phyloP scores from a whole-genome alignment of 306 rosid genomes.

The Pyrus betulifolia region DNA sequence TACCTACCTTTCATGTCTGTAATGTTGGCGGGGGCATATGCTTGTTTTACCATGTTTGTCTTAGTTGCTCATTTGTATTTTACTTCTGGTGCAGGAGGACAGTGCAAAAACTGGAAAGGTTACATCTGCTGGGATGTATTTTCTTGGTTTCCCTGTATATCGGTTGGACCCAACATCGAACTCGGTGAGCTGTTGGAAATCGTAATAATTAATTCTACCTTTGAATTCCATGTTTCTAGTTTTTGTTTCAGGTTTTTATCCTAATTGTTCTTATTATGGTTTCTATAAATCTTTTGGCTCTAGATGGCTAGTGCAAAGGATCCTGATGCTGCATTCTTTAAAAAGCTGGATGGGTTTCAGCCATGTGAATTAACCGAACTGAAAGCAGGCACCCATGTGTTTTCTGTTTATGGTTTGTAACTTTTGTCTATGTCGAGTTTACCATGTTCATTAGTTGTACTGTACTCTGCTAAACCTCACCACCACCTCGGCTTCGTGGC shows the following conservation, averaged over 20 bases:
- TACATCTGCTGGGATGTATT: slow-evolving; percentile 95
- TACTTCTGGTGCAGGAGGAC: slow-evolving; percentile 63
- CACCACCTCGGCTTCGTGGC: not conserved
- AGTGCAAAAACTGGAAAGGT: slow-evolving; percentile 76
- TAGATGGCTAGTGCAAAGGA: slow-evolving; percentile 90
- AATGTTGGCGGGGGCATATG: not conserved
- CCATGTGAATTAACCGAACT: slow-evolving; percentile 86
- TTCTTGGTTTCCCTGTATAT: slow-evolving; percentile 97
- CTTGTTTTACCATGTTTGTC: slow-evolving; percentile 16
- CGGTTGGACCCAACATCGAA: slow-evolving; percentile 74
- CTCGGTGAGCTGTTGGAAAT: slow-evolving; percentile 51
- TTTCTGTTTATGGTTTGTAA: slow-evolving; percentile 83
- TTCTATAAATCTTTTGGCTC: slow-evolving; percentile 17
- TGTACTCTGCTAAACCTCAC: slow-evolving; percentile 1
- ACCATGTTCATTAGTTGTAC: slow-evolving; percentile 15
- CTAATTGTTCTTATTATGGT: slow-evolving; percentile 10
- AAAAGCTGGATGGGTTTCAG: slow-evolving; percentile 87
- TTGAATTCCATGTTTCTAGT: not conserved
- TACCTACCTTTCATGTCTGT: not conserved
- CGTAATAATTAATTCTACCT: not conserved
- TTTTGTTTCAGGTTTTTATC: not conserved
- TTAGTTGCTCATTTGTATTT: slow-evolving; percentile 3
- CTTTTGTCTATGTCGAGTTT: not conserved
- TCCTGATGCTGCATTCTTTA: slow-evolving; percentile 90
- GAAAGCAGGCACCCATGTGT: slow-evolving; percentile 90